Base-by-base conservation (phyloP, 1,284 basidiomycete genomes). In the Calocybe gambosa region DNA sequence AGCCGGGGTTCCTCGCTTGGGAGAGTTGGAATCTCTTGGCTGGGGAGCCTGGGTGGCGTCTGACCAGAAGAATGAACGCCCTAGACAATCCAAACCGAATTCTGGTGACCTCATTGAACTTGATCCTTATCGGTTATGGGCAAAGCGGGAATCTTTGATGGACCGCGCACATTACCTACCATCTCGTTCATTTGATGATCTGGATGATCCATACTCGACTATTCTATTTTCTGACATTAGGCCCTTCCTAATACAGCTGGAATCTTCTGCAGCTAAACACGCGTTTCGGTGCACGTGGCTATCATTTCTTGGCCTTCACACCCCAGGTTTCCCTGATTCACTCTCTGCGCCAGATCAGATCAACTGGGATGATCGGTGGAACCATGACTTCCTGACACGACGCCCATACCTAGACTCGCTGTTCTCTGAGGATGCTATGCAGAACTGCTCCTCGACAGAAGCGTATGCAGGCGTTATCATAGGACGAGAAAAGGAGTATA, bases 151-250 rank as follows among this genome's bases (percentile, higher is more conserved):
- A 64, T 55, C 58, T 8, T 59, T 59, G 23, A 64, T 69, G 12
- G 82, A 89, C 54, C 58, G 56, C 15, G 52, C 53, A 7, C 60
- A 66, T 16, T 55, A 64, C 21, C 60, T 78, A 1, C 83, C 91
- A 7, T 69, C 74, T 3, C 80, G 85, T 23, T 78, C 82, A 0
- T 69, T 69, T 3, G 76, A 84, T 48, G 73, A 77, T 5, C 71
- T 69, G 5, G 70, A 73, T 21, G 92, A 94, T 62, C 91, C 92
- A 0, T 93, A 86, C 62, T 71, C 82, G 1, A 78, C 79, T 1
- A 74, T 95, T 18, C 67, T 97, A 12, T 91, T 93, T 62, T 71
- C 78, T 38, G 93, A 97, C 59, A 75, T 96, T 47, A 75, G 77
- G 9, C 65, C 80, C 1, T 70, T 93, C 39, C 72, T 97, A 16